Base-by-base conservation (phyloP, 129 eudicot genomes). In the Saposhnikovia divaricata region DNA sequence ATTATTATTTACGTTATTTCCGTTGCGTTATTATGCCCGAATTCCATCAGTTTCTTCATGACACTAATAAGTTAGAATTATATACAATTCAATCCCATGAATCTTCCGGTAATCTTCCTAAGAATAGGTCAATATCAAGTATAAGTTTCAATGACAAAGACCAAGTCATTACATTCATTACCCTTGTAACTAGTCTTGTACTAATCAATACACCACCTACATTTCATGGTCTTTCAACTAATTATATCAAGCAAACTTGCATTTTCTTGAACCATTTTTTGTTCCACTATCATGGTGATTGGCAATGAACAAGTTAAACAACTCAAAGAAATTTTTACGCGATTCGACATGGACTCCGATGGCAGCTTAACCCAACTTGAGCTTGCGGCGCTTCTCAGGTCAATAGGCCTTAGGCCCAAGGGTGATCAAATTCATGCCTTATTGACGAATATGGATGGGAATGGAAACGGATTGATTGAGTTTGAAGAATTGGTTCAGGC, bases 311-410 rank as follows among this genome's bases (percentile, higher is more conserved):
- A 86, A 50, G 82, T 89, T 18, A 48, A 80, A 25, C 88, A 89
- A 70, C 61, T 89, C 5, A 76, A 78, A 40, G 85, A 85, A 66
- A 87, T 89, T 16, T 87, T 89, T 84, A 48, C 78, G 14, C 84
- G 93, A 19, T 89, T 89, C 85, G 90, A 89, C 90, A 84, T 84
- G 88, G 87, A 89, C 28, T 82, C 85, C 5, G 92, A 89, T 44
- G 92, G 90, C 70, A 89, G 93, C 81, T 82, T 89, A 16, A 89
- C 93, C n/a, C 90, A 83, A 19, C 85, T 89, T 2, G 93, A 89
- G 80, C 90, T 89, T n/a, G 93, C 90, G 76, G 93, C 93, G 69
- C 88, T 87, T 6, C 84, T 89, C 70, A 57, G 90, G 70, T 85
- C 93, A 43, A 43, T 79, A 6, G 81, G 81, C n/a, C 43, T 79